These are phyloP conservation scores for Fusarium beomiforme DNA, from an alignment of 2,329 filamentous ascomycete species.

Conservation along the genomic window DNA sequence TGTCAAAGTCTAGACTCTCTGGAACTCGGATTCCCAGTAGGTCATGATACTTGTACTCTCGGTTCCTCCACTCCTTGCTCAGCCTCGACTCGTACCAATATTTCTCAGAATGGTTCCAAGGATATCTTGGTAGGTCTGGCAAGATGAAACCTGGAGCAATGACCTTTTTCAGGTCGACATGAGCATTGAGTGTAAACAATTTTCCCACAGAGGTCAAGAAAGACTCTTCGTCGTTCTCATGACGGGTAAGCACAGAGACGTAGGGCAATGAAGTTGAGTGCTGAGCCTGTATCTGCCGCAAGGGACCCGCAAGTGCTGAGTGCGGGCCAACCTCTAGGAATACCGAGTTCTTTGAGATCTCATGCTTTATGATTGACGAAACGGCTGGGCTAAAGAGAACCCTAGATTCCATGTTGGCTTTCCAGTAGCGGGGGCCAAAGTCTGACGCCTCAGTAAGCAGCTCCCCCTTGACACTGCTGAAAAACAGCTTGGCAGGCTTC, in stretches of 20 bases:
- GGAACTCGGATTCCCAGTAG: not conserved
- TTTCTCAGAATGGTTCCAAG: not conserved
- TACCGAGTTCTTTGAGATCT: not conserved
- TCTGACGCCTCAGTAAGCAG: not conserved
- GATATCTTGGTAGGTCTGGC: not conserved
- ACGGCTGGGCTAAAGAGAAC: not conserved
- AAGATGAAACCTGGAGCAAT: not conserved
- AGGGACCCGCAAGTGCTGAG: not conserved
- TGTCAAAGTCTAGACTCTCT: not conserved
- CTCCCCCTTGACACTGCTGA: not conserved
- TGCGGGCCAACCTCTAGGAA: slow-evolving; percentile 2
- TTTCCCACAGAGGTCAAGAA: not conserved
- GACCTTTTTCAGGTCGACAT: not conserved
- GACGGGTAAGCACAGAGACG: not conserved
- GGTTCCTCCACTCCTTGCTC: not conserved
- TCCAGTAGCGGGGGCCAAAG: not conserved
- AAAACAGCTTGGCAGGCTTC: not conserved
- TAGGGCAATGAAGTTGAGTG: not conserved
- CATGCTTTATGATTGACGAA: not conserved
- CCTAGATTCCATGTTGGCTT: not conserved
- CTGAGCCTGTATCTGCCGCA: not conserved
- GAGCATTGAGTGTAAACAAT: not conserved
- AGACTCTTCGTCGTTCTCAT: not conserved
- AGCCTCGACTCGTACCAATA: slow-evolving; percentile 3
- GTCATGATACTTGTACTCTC: not conserved